Evolutionary conservation across 2,329 filamentous ascomycete species (phyloP), one percentile per base, ranked within the genome.

Genomic region (Talaromyces albobiverticillius): DNA sequence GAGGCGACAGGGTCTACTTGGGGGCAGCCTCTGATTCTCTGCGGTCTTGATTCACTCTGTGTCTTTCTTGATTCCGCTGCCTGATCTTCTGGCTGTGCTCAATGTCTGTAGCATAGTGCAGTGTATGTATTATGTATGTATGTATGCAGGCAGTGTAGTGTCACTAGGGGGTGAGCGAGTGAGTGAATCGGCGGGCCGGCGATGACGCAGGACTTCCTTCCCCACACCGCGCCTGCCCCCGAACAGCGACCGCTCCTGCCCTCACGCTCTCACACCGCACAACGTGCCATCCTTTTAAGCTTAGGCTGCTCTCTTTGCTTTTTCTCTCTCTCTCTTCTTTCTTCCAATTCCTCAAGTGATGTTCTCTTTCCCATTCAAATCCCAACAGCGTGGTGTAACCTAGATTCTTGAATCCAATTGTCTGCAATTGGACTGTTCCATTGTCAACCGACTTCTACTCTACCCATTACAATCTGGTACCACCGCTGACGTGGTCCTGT

Each of bases 371-470:
- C 43, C 48, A 18, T 26, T 31, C 34, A 51, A 41, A 36, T 51
- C 34, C n/a, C 53, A 55, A 20, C 53, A 51, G 34, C 53, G 53
- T 38, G 53, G 53, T 32, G 49, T 55, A 46, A 55, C 53, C 42
- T 55, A 55, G 53, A 42, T 38, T 29, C 29, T 31, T 22, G 20
- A 20, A 31, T 31, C 14, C 32, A 49, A 22, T 49, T 32, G 32
- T n/a, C 18, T 40, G 16, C 41, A 22, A 42, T 43, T 45, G n/a
- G n/a, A n/a, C n/a, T n/a, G 11, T 45, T 43, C 22, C 2, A 22
- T 45, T 42, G n/a, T 25, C 10, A 22, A 23, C 40, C n/a, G 13
- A n/a, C n/a, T n/a, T n/a, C n/a, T n/a, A n/a, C n/a, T n/a, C 32
- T 16, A 36, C 36, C 31, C 13, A 23, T n/a, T 29, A 14, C 16